Percentiles rank a stretch among this genome's conserved stretches.
Conservation (phyloP, 305 asterid species). For the Solanum hybrid region DNA sequence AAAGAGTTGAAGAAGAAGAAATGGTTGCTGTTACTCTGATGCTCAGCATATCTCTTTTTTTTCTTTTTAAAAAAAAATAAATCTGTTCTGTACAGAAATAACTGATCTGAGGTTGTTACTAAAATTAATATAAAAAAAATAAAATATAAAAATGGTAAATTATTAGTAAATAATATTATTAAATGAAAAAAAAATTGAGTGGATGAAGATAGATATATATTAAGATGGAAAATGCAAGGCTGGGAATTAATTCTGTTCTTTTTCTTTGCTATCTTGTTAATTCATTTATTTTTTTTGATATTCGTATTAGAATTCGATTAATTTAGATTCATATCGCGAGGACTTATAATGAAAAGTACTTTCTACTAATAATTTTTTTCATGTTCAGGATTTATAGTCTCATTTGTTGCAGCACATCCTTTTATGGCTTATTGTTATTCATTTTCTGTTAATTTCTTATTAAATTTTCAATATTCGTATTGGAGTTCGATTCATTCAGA, state of each 20-base stretch:
- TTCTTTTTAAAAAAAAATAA: neutral
- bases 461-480: too few species aligned
- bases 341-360: neutral
- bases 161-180: neutral
- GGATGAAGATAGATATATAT: neutral
- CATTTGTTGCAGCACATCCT: too few species aligned
- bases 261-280: neutral
- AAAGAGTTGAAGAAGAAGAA: constrained; percentile 9
- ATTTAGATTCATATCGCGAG: neutral
- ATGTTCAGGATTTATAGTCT: neutral
- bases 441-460: too few species aligned
- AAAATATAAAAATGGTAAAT: neutral
- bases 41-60: constrained; percentile 35
- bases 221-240: constrained; percentile 2
- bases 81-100: neutral
- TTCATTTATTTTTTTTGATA: neutral
- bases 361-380: too few species aligned
- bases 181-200: neutral
- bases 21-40: constrained; percentile 31
- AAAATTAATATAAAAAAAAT: neutral
- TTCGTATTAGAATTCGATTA: neutral
- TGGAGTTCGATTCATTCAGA: neutral
- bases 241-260: neutral
- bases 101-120: neutral
- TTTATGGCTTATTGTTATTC: neutral